Base-by-base conservation (phyloP, 2,329 filamentous ascomycete species). In the Ascochyta koolunga region DNA sequence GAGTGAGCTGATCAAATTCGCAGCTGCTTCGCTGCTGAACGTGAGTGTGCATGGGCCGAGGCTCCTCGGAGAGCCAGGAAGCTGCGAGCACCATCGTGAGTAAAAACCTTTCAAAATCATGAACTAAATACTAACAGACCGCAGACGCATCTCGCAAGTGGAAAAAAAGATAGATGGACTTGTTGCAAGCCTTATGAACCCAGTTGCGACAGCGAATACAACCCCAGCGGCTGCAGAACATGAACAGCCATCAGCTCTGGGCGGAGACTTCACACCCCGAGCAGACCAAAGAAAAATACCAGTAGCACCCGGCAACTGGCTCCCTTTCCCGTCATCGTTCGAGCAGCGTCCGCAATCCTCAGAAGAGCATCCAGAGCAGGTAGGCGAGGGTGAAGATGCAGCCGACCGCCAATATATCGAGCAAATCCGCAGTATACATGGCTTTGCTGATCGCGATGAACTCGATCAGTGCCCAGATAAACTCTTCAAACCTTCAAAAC, bases 81-180 rank as follows among this genome's bases (percentile, higher is more conserved):
- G 40, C 36, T 58, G 10, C 66, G 70, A 19, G 70, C 69, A 13
- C 70, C 70, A 29, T 74, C 70, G 70, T 73, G 61, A 60, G 70
- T 38, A 42, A 2, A 11, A 29, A n/a, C n/a, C n/a, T 8, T 18
- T 16, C 13, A 5, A 15, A 44, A 2, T 37, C 6, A 22, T 16
- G 25, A 19, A 24, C 35, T 37, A n/a, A 9, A n/a, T 42, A 22
- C 44, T 4, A 40, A 40, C 24, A 35, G 19, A 31, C 13, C 10
- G 25, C 16, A 72, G 71, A 37, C 70, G 71, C 19, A 74, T 74
- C 9, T 64, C 67, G 13, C 70, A 73, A 54, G 70, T 74, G 1
- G 71, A 73, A 44, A 64, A 70, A 31, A 74, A 72, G 46, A 68
- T 74, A 19, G 70, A 74, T 58, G 67, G 70, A 6, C 62, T 74